These are phyloP conservation scores for Pilatotrama ljubarskyi DNA, from an alignment of 768 basidiomycete genomes.

Conservation along the genomic window DNA sequence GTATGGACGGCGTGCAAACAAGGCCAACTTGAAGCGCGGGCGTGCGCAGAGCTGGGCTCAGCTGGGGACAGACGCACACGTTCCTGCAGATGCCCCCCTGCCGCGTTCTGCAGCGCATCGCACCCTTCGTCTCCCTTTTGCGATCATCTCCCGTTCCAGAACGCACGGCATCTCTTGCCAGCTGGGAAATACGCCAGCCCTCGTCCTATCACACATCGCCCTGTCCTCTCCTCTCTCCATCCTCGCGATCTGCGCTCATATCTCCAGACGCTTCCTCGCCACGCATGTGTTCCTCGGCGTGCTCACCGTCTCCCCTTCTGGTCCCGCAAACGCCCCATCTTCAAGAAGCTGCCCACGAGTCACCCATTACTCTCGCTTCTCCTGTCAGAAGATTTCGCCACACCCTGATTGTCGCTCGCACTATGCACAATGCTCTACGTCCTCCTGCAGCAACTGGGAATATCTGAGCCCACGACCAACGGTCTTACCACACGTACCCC, in stretches of 20 bases:
- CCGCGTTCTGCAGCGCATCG: background rate
- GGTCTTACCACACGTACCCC: background rate
- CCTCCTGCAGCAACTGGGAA: background rate
- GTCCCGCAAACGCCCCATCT: background rate
- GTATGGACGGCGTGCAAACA: conserved; percentile 19
- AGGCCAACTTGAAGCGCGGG: conserved; percentile 21
- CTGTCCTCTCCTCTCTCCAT: background rate
- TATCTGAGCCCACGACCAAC: background rate
- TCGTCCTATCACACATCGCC: conserved; percentile 12
- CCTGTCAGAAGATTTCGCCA: background rate
- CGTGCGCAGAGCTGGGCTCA: background rate
- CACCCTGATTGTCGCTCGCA: conserved; percentile 3
- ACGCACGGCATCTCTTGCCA: conserved; percentile 9
- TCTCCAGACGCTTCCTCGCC: conserved; percentile 2
- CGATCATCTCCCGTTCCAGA: conserved; percentile 14
- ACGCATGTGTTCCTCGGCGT: conserved; percentile 1
- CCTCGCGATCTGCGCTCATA: conserved; percentile 17
- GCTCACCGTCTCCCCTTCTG: conserved; percentile 3
- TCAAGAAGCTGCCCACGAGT: conserved; percentile 8
- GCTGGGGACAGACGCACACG: background rate
- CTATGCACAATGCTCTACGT: background rate
- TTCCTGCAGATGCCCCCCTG: background rate
- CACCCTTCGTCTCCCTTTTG: background rate
- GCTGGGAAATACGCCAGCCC: conserved; percentile 2
- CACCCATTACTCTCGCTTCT: conserved; percentile 2